A percentile compares a stretch with the other conserved stretches of the same genome.
phyloP scores from a whole-genome alignment of 176 grass and related monocot genomes.

The Hyparrhenia diplandra region DNA sequence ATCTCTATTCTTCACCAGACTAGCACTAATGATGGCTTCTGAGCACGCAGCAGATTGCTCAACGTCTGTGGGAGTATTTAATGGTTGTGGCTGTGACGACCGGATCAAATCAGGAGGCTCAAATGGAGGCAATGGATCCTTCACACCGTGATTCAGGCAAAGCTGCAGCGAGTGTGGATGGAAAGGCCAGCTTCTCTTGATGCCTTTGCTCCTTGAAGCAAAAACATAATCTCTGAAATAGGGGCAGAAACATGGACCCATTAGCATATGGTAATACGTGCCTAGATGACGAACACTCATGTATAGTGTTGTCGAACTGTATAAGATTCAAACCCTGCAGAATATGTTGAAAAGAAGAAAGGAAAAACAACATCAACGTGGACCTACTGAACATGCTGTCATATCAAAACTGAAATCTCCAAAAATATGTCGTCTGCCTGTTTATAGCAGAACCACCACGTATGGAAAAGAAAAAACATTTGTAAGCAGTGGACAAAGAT shows the following conservation, averaged over 20 bases:
- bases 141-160: constrained; percentile 68
- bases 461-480: constrained; percentile 8
- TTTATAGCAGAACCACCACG: constrained; percentile 32
- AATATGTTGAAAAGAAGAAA: constrained; percentile 24
- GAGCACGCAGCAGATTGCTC: constrained; percentile 20
- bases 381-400: no score
- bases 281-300: background rate
- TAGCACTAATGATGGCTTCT: constrained; percentile 19
- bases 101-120: constrained; percentile 72
- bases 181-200: constrained; percentile 82
- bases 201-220: constrained; percentile 66
- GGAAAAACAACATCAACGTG: constrained; percentile 21
- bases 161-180: constrained; percentile 54
- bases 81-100: constrained; percentile 28
- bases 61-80: constrained; percentile 24
- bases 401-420: no score
- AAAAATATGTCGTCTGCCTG: background rate
- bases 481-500: constrained; percentile 33
- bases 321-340: constrained; percentile 25
- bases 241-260: constrained; percentile 13
- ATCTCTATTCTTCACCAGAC: constrained; percentile 34
- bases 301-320: constrained; percentile 26
- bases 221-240: constrained; percentile 85
- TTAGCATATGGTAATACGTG: constrained; percentile 46
- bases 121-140: constrained; percentile 77